Percentiles rank a stretch among this genome's conserved stretches.
These are phyloP conservation scores for Cryptosporidium viatorum DNA, from an alignment of 169 alveolate genomes.

Conservation along the genomic window DNA sequence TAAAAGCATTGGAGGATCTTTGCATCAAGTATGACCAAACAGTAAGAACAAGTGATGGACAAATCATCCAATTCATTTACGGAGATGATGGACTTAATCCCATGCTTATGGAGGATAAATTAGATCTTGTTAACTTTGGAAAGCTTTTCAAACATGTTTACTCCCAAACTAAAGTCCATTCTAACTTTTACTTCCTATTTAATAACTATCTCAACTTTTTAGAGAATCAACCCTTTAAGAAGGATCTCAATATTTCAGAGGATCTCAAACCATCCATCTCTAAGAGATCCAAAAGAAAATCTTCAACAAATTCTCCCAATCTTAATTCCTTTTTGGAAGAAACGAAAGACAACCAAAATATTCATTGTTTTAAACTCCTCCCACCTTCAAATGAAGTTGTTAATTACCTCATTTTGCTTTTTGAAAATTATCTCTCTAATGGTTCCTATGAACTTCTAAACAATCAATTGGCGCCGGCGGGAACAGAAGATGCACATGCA, in stretches of 20 bases:
- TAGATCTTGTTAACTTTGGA: conserved; percentile 81
- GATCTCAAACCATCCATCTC: neutral
- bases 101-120: conserved; percentile 86
- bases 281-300: neutral
- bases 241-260: neutral
- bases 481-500: neutral
- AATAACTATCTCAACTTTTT: neutral
- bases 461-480: neutral
- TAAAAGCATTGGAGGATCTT: conserved; percentile 97
- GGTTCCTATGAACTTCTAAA: neutral
- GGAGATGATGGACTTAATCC: conserved; percentile 99
- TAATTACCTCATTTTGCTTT: neutral
- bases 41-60: conserved; percentile 95
- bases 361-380: neutral
- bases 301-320: neutral
- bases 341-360: neutral
- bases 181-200: conserved; percentile 24
- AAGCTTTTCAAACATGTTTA: conserved; percentile 81
- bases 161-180: conserved; percentile 49
- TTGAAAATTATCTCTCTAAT: conserved; percentile 23
- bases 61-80: conserved; percentile 95
- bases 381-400: conserved; percentile 25
- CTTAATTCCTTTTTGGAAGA: neutral
- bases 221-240: neutral
- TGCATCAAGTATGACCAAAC: conserved; percentile 95